phyloP scores from a whole-genome alignment of 2,329 filamentous ascomycete genomes.

The Cylindrodendrum hubeiense region DNA sequence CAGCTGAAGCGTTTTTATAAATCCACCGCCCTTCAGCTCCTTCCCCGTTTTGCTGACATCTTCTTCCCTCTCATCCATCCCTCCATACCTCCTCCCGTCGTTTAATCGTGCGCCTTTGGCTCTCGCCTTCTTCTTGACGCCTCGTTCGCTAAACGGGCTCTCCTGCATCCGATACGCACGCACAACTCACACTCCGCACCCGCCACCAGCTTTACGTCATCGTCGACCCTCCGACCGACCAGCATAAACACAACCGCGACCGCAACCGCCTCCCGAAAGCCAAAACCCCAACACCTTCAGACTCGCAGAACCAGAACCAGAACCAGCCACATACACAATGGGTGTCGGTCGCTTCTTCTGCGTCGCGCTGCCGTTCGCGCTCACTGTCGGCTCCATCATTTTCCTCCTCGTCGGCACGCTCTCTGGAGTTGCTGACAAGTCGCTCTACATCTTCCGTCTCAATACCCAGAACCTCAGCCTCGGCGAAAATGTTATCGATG shows the following conservation, averaged over 20 bases:
- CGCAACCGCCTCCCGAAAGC: slow-evolving; percentile 11
- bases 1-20: slow-evolving; percentile 25
- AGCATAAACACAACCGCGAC: slow-evolving; percentile 22
- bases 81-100: slow-evolving; percentile 5
- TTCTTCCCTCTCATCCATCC: slow-evolving; percentile 12
- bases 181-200: not conserved
- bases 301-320: not conserved
- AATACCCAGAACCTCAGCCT: slow-evolving; percentile 70
- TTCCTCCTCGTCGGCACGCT: slow-evolving; percentile 72
- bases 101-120: not conserved
- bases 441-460: slow-evolving; percentile 70
- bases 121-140: slow-evolving; percentile 8
- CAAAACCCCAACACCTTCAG: slow-evolving; percentile 9
- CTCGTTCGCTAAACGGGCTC: slow-evolving; percentile 24
- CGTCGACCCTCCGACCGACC: slow-evolving; percentile 25
- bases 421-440: slow-evolving; percentile 67
- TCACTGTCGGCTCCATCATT: slow-evolving; percentile 83
- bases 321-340: slow-evolving; percentile 55
- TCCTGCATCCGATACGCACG: slow-evolving; percentile 13
- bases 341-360: slow-evolving; percentile 84
- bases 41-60: slow-evolving; percentile 20
- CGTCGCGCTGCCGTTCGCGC: slow-evolving; percentile 86
- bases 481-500: slow-evolving; percentile 49
- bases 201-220: slow-evolving; percentile 38
- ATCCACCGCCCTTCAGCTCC: slow-evolving; percentile 24